Base-by-base conservation (phyloP, 139 green algal species). In the Pseudopediastrum boryanum region DNA sequence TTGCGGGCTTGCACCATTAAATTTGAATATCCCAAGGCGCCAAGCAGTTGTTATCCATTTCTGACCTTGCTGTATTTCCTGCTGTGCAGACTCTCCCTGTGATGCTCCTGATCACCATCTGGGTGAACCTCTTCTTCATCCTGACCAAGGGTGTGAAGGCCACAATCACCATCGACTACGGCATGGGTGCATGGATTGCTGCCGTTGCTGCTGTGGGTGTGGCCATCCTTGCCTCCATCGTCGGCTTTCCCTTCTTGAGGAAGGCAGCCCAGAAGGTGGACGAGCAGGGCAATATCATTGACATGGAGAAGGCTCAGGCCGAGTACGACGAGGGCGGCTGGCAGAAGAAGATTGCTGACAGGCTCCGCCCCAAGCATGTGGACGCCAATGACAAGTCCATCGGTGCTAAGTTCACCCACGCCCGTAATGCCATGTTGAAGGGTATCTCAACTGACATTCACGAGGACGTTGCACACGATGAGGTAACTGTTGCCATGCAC, bases 401-500 rank as follows among this genome's bases (percentile, higher is more conserved):
- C n/a, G n/a, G n/a, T n/a, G n/a, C n/a, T n/a, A n/a, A n/a, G n/a
- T n/a, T n/a, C n/a, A n/a, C n/a, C n/a, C n/a, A n/a, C n/a, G n/a
- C n/a, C n/a, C n/a, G n/a, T n/a, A 80, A 80, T 33, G 59, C 59
- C 33, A 61, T 61, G 3, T 23, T 84, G 36, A 35, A 36, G 13
- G 78, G 78, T 5, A 2, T 79, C 61, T 72, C 65, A 35, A 50
- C 64, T 12, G 83, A 90, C 41, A 43, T 78, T 51, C 52, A 87
- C 48, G 48, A 25, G 4, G 62, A 58, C 16, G 69, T 89, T 1
- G 52, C 78, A 0, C 41, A 66, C n/a, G 36, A 88, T 12, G 21
- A 71, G 13, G 38, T 62, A 43, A 59, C 88, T 9, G 42, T 73
- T 33, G 65, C 66, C 10, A 84, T 94, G 23, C 85, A 91, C 65